Base-by-base conservation (phyloP, 1,139 yeast genomes). In the Sugiyamaella sp. region DNA sequence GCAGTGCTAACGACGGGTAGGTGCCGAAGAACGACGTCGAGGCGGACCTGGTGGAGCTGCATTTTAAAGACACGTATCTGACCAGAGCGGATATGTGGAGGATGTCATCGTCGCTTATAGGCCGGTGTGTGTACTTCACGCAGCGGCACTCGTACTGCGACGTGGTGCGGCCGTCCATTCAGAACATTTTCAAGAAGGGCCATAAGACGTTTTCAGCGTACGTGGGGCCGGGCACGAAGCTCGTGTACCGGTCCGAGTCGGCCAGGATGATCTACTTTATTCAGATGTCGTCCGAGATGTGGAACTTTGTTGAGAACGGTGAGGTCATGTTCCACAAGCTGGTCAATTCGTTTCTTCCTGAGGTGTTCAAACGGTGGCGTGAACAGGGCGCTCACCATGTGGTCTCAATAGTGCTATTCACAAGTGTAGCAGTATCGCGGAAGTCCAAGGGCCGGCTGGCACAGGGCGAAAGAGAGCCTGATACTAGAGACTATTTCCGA, bases 231-330 rank as follows among this genome's bases (percentile, higher is more conserved):
- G 77, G 81, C 32, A 91, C 99, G 3, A 85, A 85, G 60, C 74
- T 93, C 17, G 88, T 90, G 0, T 93, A 87, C 66, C 77, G 99
- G 49, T 89, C 97, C 0, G 97, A 93, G 63, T 85, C 96, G 45
- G 95, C 98, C 1, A 81, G 88, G 55, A 73, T 91, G 56, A 80
- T 90, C 10, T 88, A 91, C 48, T 76, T 95, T 57, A 83, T 95
- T 50, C 99, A 95, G 67, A 81, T 91, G 60, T 88, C 97, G 1
- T 79, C 86, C 40, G 99, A 95, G 66, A 95, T 93, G 97, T 95
- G 98, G 96, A 90, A 91, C 67, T 95, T 95, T 69, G 98, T 93
- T 70, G 97, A 91, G 66, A 87, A 86, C 62, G 99, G 99, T 0
- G 98, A 91, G 65, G 87, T 91, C 49, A 81, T 89, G 80, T 93